Evolutionary conservation across 169 alveolate species (phyloP), one percentile per base, ranked within the genome.

Genomic region (Eimeria sp.): DNA sequence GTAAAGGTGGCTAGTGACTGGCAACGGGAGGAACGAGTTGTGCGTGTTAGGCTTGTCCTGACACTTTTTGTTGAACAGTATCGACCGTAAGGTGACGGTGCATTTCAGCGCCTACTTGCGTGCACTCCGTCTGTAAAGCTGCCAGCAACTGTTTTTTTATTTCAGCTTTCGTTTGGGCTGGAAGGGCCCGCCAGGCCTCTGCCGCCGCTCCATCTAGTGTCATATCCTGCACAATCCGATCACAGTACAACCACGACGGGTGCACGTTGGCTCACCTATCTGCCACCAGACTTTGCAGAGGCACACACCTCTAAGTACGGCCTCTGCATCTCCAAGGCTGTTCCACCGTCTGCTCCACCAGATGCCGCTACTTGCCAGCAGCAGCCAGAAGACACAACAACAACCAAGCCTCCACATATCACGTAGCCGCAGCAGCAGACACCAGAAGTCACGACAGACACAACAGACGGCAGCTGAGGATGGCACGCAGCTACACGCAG

Each of bases 171-270:
- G 92, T 84, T 49, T 2, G 58, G 27, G 7, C 61, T 22, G 96
- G 89, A 75, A 92, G 80, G 3, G 92, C 96, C 34, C 96, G 82
- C 96, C 96, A 92, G 18, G 75, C 89, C 47, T 92, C 63, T n/a
- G 96, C 96, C 14, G 96, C 96, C 18, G 96, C 96, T 4, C 86
- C 82, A 84, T 92, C 96, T 30, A 92, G 92, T 65, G 88, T 58
- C 78, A 92, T 18, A 30, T 92, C 92, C 96, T 92, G 95, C 87
- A 75, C 45, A 65, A 25, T 20, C n/a, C 25, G 16, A n/a, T 40
- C n/a, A 27, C 70, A 25, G 5, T 18, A 22, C 49, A 27, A 22
- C 25, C 0, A 13, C 22, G n/a, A n/a, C 76, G 3, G 10, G 51
- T 30, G 5, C 30, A 40, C 57, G 27, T 73, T 73, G 57, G 54